Evolutionary conservation across 78 protist species (phyloP), one percentile per base, ranked within the genome.

Genomic region (Pelomyxa schiedti): DNA sequence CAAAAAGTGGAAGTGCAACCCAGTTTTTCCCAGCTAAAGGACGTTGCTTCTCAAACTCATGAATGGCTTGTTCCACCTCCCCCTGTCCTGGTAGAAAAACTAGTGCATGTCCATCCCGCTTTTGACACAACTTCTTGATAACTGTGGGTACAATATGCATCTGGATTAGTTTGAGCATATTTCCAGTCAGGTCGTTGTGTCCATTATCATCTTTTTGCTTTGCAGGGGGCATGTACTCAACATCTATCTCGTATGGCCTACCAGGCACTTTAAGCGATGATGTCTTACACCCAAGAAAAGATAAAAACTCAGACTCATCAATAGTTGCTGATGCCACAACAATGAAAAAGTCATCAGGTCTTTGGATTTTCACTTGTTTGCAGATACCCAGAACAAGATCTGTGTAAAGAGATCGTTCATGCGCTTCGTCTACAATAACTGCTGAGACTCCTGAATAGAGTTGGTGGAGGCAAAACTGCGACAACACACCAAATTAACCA

Each of bases 11-110:
- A 9, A 72, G 69, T 16, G 69, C 76, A 16, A 72, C 32, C 47
- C 28, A 37, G 67, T 72, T 47, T n/a, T n/a, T n/a, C n/a, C n/a
- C n/a, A n/a, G n/a, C n/a, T n/a, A n/a, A n/a, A n/a, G n/a, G n/a
- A 16, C 58, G 69, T 9, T 65, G 30, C 43, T 9, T 9, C 5
- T 76, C 66, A 8, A 75, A 2, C 78, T 5, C 22, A 1, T 9
- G 28, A 4, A 4, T 65, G n/a, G 36, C 30, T 8, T 64, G 1
- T 2, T 77, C 90, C 66, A 90, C 84, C 7, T 90, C 93, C 1
- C 86, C 93, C 39, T 86, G 86, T 7, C 93, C 93, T 0, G 93
- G 81, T 24, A 90, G 74, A 70, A 90, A 90, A 32, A 74, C 83
- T 4, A 90, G 79, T 7, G 88, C 42, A 40, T 90, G 93, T 0